These are phyloP conservation scores for Microglena sp. DNA, from an alignment of 139 green algal species.

Conservation along the genomic window DNA sequence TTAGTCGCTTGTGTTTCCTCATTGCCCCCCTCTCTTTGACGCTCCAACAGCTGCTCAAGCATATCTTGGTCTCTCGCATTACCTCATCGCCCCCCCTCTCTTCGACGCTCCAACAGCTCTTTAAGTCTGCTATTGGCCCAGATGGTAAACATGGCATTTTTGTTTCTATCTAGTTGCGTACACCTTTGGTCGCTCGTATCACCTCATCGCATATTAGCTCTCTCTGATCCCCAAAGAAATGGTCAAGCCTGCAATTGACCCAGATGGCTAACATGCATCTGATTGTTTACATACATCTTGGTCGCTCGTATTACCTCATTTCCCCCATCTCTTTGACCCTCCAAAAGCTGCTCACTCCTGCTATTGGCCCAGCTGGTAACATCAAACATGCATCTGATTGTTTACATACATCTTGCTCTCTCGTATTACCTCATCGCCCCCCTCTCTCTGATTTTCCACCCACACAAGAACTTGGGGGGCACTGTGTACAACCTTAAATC, in stretches of 20 bases:
- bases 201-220: constrained; percentile 48
- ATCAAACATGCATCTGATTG: constrained; percentile 64
- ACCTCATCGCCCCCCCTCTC: constrained; percentile 52
- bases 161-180: constrained; percentile 73
- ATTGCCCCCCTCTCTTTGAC: too few relatives aligned
- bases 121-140: neutral
- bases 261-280: too few relatives aligned
- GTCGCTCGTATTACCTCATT: too few relatives aligned
- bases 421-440: constrained; percentile 62
- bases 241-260: neutral
- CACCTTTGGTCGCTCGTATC: constrained; percentile 67
- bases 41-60: neutral
- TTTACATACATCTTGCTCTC: constrained; percentile 66
- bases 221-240: constrained; percentile 31
- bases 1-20: constrained; percentile 67
- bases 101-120: constrained; percentile 20
- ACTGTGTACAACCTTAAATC: too few relatives aligned
- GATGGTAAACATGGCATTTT: too few relatives aligned
- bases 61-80: constrained; percentile 70
- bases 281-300: too few relatives aligned
- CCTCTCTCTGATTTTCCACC: constrained; percentile 48
- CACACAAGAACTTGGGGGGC: too few relatives aligned
- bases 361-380: too few relatives aligned
- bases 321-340: too few relatives aligned
- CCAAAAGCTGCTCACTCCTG: too few relatives aligned